Evolutionary conservation across 2,329 filamentous ascomycete genomes (phyloP).

Genomic region (Alternaria viburni): DNA sequence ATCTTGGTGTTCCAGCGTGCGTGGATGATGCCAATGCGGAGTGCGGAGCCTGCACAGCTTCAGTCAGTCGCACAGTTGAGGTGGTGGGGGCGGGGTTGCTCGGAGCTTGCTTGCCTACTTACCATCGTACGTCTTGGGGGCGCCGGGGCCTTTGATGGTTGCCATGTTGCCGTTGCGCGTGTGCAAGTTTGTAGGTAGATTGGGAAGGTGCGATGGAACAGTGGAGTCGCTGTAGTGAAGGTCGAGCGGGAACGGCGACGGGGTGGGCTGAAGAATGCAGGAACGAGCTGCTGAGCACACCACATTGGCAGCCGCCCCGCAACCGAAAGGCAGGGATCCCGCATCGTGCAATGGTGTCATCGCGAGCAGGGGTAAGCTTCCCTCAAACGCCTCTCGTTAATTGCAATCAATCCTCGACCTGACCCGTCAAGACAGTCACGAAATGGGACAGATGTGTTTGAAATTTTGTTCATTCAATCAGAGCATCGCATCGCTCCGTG

Average conservation of each 20-base stretch:
- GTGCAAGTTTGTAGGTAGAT: not conserved
- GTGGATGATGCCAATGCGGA: conserved; percentile 94
- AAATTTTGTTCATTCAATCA: conserved; percentile 24
- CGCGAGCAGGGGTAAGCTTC: conserved; percentile 8
- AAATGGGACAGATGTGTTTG: not conserved
- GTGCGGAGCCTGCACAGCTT: conserved; percentile 55
- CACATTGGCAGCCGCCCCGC: conserved; percentile 21
- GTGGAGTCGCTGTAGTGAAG: not conserved
- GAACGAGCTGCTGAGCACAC: conserved; percentile 16
- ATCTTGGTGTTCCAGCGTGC: conserved; percentile 92
- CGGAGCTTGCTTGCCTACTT: conserved; percentile 25
- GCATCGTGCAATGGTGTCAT: conserved; percentile 20
- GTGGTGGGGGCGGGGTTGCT: conserved; percentile 4
- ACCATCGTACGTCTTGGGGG: conserved; percentile 64
- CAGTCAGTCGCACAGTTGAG: conserved; percentile 11
- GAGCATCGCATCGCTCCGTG: conserved; percentile 18
- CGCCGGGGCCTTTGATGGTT: conserved; percentile 68
- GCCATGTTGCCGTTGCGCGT: conserved; percentile 49
- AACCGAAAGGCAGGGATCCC: conserved; percentile 16
- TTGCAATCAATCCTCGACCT: not conserved
- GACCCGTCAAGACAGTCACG: not conserved
- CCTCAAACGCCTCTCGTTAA: not conserved
- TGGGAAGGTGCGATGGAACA: not conserved
- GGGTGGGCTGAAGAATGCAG: conserved; percentile 34
- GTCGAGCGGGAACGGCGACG: conserved; percentile 2